Evolutionary conservation across 495 filamentous ascomycete genomes (phyloP).

Genomic region (Aspergillus hancockii): DNA sequence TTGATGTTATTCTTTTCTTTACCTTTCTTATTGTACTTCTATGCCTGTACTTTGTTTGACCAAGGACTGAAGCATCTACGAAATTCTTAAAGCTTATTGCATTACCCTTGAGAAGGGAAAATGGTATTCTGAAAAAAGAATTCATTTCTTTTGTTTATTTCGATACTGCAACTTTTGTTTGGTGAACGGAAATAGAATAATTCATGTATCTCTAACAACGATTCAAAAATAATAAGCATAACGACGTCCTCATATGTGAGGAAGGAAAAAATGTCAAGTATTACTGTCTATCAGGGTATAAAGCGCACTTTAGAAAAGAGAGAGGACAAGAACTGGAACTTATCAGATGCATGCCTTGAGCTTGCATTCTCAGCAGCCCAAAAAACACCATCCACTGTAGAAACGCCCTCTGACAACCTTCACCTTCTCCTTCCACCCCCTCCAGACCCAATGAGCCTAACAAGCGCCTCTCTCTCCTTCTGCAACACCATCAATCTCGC

Average conservation of each 20-base stretch:
- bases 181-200: neutral
- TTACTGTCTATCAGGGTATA: neutral
- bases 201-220: neutral
- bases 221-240: neutral
- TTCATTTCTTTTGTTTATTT: neutral
- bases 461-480: conserved; percentile 46
- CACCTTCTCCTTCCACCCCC: conserved; percentile 29
- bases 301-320: neutral
- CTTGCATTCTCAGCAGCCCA: neutral
- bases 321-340: neutral
- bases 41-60: neutral
- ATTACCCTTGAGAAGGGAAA: neutral
- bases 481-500: conserved; percentile 46
- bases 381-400: neutral
- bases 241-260: neutral
- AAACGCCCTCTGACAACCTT: conserved; percentile 21
- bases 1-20: conserved; percentile 15
- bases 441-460: conserved; percentile 36
- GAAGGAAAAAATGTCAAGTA: neutral
- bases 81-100: neutral
- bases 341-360: neutral
- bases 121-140: neutral
- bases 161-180: neutral
- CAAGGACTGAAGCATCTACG: conserved; percentile 2
- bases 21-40: conserved; percentile 3